These are phyloP conservation scores for Gardenia jasminoides DNA, from an alignment of 257 asterid species.

Conservation along the genomic window DNA sequence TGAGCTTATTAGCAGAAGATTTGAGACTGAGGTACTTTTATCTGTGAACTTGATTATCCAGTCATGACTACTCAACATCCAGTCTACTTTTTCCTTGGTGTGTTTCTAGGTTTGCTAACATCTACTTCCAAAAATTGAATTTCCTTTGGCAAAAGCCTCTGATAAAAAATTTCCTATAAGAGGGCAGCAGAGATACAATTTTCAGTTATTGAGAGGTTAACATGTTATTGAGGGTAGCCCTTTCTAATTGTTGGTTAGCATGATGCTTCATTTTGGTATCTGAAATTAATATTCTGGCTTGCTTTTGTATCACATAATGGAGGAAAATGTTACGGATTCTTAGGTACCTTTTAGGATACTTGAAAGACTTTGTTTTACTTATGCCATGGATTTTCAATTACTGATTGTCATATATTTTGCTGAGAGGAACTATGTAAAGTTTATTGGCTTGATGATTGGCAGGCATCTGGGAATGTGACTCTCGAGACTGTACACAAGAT, in stretches of 20 bases:
- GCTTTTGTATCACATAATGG: background rate
- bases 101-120: background rate
- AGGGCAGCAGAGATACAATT: background rate
- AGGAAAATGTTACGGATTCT: too few relatives aligned
- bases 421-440: background rate
- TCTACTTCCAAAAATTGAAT: background rate
- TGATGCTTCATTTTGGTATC: background rate
- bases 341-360: background rate
- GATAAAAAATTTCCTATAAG: background rate
- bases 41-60: background rate
- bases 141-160: background rate
- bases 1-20: conserved; percentile 60
- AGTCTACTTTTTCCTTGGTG: background rate
- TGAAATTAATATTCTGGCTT: background rate
- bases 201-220: background rate
- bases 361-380: background rate
- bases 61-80: background rate
- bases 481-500: conserved; percentile 81
- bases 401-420: background rate
- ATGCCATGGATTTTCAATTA: background rate
- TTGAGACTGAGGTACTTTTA: conserved; percentile 79
- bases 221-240: background rate
- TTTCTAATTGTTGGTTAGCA: background rate
- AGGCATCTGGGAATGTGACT: conserved; percentile 99
- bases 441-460: conserved; percentile 26